Evolutionary conservation across 179 eudicot genomes (phyloP).

Genomic region (Camellia oleifera): DNA sequence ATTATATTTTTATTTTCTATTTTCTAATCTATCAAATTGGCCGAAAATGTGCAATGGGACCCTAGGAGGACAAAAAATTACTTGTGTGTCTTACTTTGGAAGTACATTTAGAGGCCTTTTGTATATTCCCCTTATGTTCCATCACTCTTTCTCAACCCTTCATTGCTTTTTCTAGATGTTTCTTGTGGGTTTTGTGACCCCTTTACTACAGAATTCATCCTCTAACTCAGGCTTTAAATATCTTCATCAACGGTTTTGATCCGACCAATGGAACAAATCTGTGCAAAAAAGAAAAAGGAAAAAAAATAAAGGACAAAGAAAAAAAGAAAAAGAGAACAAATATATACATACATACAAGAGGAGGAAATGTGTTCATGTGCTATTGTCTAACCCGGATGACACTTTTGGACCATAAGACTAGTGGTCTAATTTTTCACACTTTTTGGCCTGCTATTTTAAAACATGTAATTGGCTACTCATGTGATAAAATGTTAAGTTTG

Average conservation of each 20-base stretch:
- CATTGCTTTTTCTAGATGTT: slow-evolving; percentile 10
- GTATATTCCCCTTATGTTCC: neutral
- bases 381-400: neutral
- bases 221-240: too few species aligned
- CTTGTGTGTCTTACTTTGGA: neutral
- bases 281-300: neutral
- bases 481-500: too few species aligned
- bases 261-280: neutral
- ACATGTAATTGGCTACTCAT: neutral
- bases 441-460: neutral
- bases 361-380: neutral
- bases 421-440: neutral
- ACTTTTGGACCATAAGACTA: neutral
- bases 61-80: neutral
- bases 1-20: too few species aligned
- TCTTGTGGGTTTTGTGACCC: neutral
- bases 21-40: too few species aligned
- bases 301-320: neutral
- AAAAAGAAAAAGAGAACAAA: neutral
- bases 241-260: neutral
- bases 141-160: slow-evolving; percentile 8
- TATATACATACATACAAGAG: neutral
- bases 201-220: neutral
- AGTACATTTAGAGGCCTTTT: neutral
- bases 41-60: neutral